These are phyloP conservation scores for Vitis amurensis DNA, from an alignment of 164 flowering plant genomes.

Conservation along the genomic window DNA sequence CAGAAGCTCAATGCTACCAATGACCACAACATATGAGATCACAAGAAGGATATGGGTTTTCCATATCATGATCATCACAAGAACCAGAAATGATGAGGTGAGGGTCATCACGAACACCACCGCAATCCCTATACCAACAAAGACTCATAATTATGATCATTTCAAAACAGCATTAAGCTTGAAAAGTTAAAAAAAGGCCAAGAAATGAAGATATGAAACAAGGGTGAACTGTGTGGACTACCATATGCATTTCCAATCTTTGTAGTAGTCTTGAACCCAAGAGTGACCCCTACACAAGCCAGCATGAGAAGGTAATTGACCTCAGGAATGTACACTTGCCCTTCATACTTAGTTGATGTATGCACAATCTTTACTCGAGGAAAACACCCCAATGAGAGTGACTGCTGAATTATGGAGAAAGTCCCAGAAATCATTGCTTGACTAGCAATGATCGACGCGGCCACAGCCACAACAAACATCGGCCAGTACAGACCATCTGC, in stretches of 20 bases:
- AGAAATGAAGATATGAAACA: no score
- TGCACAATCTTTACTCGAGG: conserved; percentile 62
- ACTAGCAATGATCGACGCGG: conserved; percentile 75
- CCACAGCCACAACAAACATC: conserved; percentile 66
- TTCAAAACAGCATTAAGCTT: background rate
- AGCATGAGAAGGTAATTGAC: conserved; percentile 58
- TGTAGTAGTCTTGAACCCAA: conserved; percentile 47
- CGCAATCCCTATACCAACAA: conserved; percentile 57
- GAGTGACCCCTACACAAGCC: conserved; percentile 61
- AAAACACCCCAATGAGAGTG: conserved; percentile 59
- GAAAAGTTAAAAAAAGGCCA: background rate
- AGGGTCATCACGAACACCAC: conserved; percentile 66
- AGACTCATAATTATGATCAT: no score
- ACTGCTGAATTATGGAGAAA: conserved; percentile 62
- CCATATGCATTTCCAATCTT: conserved; percentile 85
- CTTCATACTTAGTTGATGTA: conserved; percentile 51
- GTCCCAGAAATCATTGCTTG: conserved; percentile 69
- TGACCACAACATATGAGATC: conserved; percentile 36
- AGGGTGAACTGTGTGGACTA: conserved; percentile 17
- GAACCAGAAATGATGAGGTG: conserved; percentile 57
- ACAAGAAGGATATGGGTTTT: conserved; percentile 54
- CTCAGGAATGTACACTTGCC: conserved; percentile 57
- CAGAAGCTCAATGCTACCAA: conserved; percentile 49
- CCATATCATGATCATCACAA: conserved; percentile 86
- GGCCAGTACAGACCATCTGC: conserved; percentile 64